Evolutionary conservation across 2,329 filamentous ascomycete genomes (phyloP).

Genomic region (Ascochyta koolunga): DNA sequence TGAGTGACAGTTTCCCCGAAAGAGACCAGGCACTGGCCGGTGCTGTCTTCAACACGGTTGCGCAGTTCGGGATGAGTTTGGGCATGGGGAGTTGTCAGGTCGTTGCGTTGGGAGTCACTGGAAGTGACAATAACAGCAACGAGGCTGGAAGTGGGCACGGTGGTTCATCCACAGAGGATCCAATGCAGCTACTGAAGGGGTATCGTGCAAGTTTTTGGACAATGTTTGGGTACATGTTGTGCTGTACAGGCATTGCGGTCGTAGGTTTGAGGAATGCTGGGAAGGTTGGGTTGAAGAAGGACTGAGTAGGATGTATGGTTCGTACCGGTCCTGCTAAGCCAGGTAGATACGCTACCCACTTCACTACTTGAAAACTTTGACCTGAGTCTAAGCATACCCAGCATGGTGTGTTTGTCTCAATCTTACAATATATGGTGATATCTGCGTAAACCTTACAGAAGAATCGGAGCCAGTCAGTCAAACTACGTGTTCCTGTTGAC

Average conservation of each 20-base stretch:
- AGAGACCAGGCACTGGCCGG: conserved; percentile 65
- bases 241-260: conserved; percentile 30
- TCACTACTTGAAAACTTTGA: background rate
- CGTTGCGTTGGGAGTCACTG: conserved; percentile 30
- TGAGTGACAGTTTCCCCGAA: conserved; percentile 62
- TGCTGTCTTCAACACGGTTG: conserved; percentile 65
- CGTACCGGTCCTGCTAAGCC: background rate
- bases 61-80: conserved; percentile 60
- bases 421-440: too few relatives aligned
- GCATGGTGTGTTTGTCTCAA: too few relatives aligned
- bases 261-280: conserved; percentile 33
- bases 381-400: background rate
- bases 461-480: too few relatives aligned
- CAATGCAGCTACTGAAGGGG: conserved; percentile 21
- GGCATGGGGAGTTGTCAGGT: conserved; percentile 35
- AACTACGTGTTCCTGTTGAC: too few relatives aligned
- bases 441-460: too few relatives aligned
- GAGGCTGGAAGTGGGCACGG: conserved; percentile 8
- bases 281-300: conserved; percentile 36
- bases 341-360: background rate
- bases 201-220: conserved; percentile 36
- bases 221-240: conserved; percentile 34
- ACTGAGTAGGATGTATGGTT: conserved; percentile 11
- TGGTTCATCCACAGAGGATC: conserved; percentile 6
- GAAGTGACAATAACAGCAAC: conserved; percentile 4